Evolutionary conservation across 768 basidiomycete species (phyloP), one percentile per base, ranked within the genome.

Genomic region (Coprinopsis cinerea): DNA sequence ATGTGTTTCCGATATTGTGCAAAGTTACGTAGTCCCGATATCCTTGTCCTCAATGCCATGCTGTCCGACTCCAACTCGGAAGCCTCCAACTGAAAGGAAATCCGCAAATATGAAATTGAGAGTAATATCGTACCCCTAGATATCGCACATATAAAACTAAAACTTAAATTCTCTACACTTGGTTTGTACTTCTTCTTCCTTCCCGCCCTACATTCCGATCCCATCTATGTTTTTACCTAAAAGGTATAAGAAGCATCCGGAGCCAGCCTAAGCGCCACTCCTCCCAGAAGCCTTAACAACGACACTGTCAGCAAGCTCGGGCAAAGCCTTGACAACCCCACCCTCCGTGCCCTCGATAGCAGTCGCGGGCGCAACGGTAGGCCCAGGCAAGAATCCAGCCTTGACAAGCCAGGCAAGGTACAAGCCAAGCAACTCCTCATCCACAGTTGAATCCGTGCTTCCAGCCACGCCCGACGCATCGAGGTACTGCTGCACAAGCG

Each of bases 371-470:
- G 24, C 9, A 25, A 43, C 17, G 9, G 70, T 64, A 3, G 89
- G 82, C 4, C 71, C 57, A 4, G 81, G 78, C 44, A 99, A 70
- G 73, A 97, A 98, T 4, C 71, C 87, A 3, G 87, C 92, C 2
- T 78, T 78, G 34, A 97, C 77, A 17, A 98, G 75, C 96, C 96
- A 99, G 5, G 92, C 81, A 15, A 99, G 68, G 65, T 99, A 99
- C 57, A 80, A 69, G 1, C 92, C 94, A 75, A 96, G 81, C 44
- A 93, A 66, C 18, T 71, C 71, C 25, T 84, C 81, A 44, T 82
- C 79, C 32, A 98, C 92, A 0, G 90, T 90, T 54, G 51, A 27
- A 17, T 39, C 40, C 18, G 51, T 43, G 5, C 24, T 18, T 11
- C 9, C 41, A 10, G 22, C 9, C 22, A 66, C 70, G 14, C 68